Base-by-base conservation (phyloP, 108 stramenopile species). In the Epithemia pelagica region DNA sequence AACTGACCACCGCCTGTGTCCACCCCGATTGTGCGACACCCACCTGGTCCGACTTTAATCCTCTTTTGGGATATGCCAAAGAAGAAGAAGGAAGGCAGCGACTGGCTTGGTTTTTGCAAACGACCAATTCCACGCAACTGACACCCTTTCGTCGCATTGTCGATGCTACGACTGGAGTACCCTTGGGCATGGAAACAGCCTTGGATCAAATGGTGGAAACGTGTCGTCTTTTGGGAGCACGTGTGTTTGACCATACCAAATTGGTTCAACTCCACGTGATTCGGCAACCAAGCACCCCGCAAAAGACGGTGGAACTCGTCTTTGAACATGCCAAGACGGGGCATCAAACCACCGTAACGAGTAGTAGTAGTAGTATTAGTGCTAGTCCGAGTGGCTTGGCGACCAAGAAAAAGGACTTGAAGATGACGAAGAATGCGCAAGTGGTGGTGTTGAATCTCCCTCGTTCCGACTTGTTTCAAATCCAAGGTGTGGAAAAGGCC, bases 71-170 rank as follows among this genome's bases (percentile, higher is more conserved):
- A 46, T 15, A 46, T 65, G 22, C 52, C 24, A 53, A 63, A 15
- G 31, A 63, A n/a, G n/a, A n/a, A n/a, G n/a, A n/a, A n/a, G n/a
- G n/a, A n/a, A n/a, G n/a, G n/a, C n/a, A n/a, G n/a, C n/a, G n/a
- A n/a, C n/a, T 15, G 37, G 37, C 37, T 5, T 15, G 10, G 37
- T 46, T 15, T 10, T 15, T 0, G 65, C 28, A 1, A 54, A 28
- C 1, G 1, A 2, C 2, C 52, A 15, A 25, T 27, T 65, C 54
- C 28, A 54, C 46, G 20, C 51, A 63, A 2, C 19, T 1, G 5
- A 52, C 65, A 27, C 65, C 65, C 52, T 27, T 65, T 27, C 65
- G 65, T 8, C 65, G 65, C 29, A 65, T 65, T 25, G 53, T 65
- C 1, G 65, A 65, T 53, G 52, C 65, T 23, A 54, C 0, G 0